Evolutionary conservation across 257 asterid genomes (phyloP).

Genomic region (Scutellaria barbata): DNA sequence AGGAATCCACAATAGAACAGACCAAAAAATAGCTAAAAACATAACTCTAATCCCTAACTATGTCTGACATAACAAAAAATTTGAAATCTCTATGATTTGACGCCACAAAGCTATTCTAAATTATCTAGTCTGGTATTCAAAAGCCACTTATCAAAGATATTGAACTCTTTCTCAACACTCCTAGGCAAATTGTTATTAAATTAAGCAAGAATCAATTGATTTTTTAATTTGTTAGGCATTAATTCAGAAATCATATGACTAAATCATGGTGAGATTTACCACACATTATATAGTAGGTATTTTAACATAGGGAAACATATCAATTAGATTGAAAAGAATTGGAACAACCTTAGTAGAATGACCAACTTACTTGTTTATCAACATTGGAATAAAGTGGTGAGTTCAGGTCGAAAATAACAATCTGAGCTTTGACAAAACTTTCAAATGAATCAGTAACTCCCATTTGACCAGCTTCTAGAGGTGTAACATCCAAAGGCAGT

Average conservation of each 20-base stretch:
- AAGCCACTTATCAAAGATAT: conserved; percentile 4
- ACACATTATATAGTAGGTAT: not conserved
- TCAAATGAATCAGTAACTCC: conserved; percentile 61
- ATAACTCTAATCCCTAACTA: too few species aligned
- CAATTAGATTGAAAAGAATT: conserved; percentile 22
- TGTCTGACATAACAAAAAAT: too few species aligned
- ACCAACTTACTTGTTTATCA: conserved; percentile 72
- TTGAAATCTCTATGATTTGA: too few species aligned
- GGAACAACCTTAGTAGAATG: conserved; percentile 14
- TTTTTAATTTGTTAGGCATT: not conserved
- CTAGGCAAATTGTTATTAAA: conserved; percentile 3
- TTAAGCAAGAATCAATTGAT: not conserved
- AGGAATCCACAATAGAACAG: too few species aligned
- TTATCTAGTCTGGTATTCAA: not conserved
- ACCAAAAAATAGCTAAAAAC: too few species aligned
- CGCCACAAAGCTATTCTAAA: too few species aligned
- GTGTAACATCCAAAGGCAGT: conserved; percentile 59
- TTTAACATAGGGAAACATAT: conserved; percentile 17
- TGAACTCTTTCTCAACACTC: not conserved
- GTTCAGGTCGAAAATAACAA: conserved; percentile 70
- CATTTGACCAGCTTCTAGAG: conserved; percentile 53
- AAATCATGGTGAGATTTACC: not conserved
- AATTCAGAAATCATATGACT: conserved; percentile 12
- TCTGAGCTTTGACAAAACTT: conserved; percentile 96
- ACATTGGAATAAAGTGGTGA: conserved; percentile 66